These are phyloP conservation scores for Psilocybe subaeruginosa DNA, from an alignment of 768 basidiomycete species.

Conservation along the genomic window DNA sequence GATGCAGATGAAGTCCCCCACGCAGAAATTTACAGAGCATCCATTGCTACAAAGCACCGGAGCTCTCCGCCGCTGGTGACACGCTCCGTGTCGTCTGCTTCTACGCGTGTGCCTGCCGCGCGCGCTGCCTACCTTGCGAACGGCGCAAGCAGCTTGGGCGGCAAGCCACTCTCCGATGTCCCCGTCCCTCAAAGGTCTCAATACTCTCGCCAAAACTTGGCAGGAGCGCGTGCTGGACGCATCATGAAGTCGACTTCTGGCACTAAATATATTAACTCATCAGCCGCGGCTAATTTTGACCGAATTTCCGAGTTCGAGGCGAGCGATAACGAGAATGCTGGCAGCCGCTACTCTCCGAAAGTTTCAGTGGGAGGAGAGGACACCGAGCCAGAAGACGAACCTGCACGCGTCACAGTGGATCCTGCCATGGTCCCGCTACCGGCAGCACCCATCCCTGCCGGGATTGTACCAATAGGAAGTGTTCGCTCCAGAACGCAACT, in stretches of 20 bases:
- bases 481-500: slow-evolving; percentile 23
- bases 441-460: slow-evolving; percentile 23
- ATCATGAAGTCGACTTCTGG: slow-evolving; percentile 44
- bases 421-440: slow-evolving; percentile 27
- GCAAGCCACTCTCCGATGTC: slow-evolving; percentile 35
- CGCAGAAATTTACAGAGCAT: slow-evolving; percentile 20
- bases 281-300: slow-evolving; percentile 39
- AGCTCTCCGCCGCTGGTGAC: slow-evolving; percentile 36
- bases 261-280: slow-evolving; percentile 28
- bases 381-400: slow-evolving; percentile 38
- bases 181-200: slow-evolving; percentile 34
- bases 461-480: slow-evolving; percentile 11
- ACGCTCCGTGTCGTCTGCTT: slow-evolving; percentile 32
- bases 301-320: slow-evolving; percentile 47
- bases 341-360: slow-evolving; percentile 25
- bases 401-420: slow-evolving; percentile 22
- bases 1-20: slow-evolving; percentile 42
- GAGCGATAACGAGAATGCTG: slow-evolving; percentile 41
- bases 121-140: slow-evolving; percentile 29
- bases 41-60: slow-evolving; percentile 28
- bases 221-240: slow-evolving; percentile 52
- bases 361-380: slow-evolving; percentile 28
- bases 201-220: slow-evolving; percentile 43
- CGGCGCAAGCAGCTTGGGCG: slow-evolving; percentile 16
- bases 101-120: slow-evolving; percentile 22